phyloP scores from a whole-genome alignment of 495 filamentous ascomycete genomes.

The Penicillium mononematosum region DNA sequence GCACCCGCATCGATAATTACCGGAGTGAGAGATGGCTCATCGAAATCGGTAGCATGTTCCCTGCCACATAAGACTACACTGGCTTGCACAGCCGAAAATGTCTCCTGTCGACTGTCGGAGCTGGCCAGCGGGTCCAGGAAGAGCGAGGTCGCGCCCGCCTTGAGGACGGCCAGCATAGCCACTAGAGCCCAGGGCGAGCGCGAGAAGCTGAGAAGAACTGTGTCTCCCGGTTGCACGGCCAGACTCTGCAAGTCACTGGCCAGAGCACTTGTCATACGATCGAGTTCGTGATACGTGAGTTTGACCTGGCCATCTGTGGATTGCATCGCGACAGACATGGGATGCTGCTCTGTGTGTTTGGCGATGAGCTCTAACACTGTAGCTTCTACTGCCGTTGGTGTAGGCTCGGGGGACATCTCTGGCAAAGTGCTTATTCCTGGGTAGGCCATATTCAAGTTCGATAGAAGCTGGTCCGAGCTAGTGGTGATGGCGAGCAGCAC shows the following conservation, averaged over 20 bases:
- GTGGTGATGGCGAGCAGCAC: constrained; percentile 1
- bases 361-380: neutral
- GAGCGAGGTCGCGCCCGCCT: neutral
- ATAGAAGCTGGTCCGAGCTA: neutral
- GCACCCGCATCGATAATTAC: too few species aligned
- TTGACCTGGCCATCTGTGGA: too few species aligned
- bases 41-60: too few species aligned
- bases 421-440: neutral
- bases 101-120: too few species aligned
- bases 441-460: constrained; percentile 1
- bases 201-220: constrained; percentile 2
- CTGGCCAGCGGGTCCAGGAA: too few species aligned
- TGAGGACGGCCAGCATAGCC: constrained; percentile 2
- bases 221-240: constrained; percentile 5
- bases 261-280: neutral
- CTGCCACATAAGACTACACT: neutral
- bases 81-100: too few species aligned
- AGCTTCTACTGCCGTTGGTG: too few species aligned
- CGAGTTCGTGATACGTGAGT: too few species aligned
- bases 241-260: constrained; percentile 1
- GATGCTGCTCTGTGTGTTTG: neutral
- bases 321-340: too few species aligned
- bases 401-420: too few species aligned
- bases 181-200: constrained; percentile 3
- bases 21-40: too few species aligned